phyloP scores from a whole-genome alignment of 139 green algal genomes.

The Gonium pectorale region DNA sequence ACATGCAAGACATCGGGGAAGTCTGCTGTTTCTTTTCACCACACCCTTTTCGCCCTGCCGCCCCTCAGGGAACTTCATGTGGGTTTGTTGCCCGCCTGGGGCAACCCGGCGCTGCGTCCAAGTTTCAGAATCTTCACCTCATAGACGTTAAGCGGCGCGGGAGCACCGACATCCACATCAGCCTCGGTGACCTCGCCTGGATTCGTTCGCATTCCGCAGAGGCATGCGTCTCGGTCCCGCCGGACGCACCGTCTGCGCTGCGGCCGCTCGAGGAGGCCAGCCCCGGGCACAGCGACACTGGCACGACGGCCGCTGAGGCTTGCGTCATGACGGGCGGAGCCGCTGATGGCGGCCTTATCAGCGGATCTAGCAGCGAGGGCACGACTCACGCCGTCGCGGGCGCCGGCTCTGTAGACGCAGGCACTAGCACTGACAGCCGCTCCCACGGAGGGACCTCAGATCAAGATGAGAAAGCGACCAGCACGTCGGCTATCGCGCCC shows the following conservation, averaged over 20 bases:
- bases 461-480: neutral
- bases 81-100: constrained; percentile 33
- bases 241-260: neutral
- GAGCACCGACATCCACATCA: constrained; percentile 21
- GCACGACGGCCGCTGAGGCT: neutral
- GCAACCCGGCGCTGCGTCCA: constrained; percentile 22
- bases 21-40: too few species aligned
- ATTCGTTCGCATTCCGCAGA: neutral
- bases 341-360: neutral
- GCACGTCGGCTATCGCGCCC: neutral
- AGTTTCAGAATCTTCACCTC: constrained; percentile 38
- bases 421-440: constrained; percentile 5
- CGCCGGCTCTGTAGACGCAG: neutral
- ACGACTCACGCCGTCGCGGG: neutral
- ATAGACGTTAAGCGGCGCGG: constrained; percentile 22
- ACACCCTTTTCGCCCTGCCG: too few species aligned
- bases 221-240: neutral
- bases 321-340: neutral
- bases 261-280: neutral
- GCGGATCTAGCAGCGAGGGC: constrained; percentile 26
- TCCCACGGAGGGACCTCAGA: neutral
- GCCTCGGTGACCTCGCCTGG: constrained; percentile 22
- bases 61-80: too few species aligned
- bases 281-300: constrained; percentile 1
- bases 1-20: too few species aligned